Evolutionary conservation across 257 asterid genomes (phyloP).

Genomic region (Solanum habrochaites): DNA sequence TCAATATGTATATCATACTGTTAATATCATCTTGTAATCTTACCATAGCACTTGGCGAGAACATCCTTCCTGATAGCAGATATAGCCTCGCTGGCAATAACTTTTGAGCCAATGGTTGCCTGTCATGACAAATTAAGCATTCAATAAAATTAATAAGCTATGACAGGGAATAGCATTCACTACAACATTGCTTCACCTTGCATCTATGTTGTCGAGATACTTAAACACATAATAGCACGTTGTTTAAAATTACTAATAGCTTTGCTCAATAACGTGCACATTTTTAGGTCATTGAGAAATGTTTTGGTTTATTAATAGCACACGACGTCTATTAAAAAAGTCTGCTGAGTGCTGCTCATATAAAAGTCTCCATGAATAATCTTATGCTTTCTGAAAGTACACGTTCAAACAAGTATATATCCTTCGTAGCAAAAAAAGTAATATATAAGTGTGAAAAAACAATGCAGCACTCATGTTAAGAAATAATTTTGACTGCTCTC

Average conservation of each 20-base stretch:
- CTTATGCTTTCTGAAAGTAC: background rate
- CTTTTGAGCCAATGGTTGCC: conserved; percentile 97
- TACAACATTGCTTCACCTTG: background rate
- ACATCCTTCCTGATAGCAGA: conserved; percentile 98
- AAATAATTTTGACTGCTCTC: background rate
- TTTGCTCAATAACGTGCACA: background rate
- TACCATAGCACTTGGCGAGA: conserved; percentile 97
- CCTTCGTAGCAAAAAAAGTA: background rate
- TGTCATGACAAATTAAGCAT: conserved; percentile 14
- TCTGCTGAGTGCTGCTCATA: background rate
- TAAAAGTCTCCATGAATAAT: background rate
- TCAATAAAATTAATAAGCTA: background rate
- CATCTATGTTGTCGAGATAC: background rate
- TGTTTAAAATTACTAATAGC: background rate
- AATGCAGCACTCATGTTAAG: background rate
- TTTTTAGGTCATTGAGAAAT: background rate
- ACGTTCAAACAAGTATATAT: background rate
- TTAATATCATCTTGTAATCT: conserved; percentile 6
- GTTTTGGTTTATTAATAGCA: background rate
- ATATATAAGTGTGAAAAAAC: background rate
- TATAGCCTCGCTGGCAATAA: conserved; percentile 92
- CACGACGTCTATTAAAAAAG: background rate
- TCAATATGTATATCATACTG: background rate
- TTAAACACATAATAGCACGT: background rate
- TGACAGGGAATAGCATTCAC: background rate